A percentile compares a stretch with the other conserved stretches of the same genome.
Evolutionary conservation across 192 early-diverging fungal genomes (phyloP).

Genomic region (Chytriomyces sp.): DNA sequence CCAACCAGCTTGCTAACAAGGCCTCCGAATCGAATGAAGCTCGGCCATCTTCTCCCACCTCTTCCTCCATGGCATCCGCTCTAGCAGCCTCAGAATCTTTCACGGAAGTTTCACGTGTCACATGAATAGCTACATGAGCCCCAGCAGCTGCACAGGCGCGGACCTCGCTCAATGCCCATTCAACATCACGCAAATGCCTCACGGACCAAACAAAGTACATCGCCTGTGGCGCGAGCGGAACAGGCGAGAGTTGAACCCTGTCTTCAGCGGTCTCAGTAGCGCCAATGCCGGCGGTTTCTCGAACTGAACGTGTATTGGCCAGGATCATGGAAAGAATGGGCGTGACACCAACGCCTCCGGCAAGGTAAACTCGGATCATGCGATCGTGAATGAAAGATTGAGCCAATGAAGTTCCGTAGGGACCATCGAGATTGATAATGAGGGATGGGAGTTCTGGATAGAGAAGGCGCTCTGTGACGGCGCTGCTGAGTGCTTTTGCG

Average conservation of each 20-base stretch:
- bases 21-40: not conserved
- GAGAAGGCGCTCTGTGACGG: conserved; percentile 9
- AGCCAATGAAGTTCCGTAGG: not conserved
- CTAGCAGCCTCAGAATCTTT: not conserved
- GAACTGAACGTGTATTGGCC: not conserved
- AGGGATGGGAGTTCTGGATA: not conserved
- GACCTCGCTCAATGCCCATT: conserved; percentile 20
- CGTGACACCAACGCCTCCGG: conserved; percentile 18
- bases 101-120: not conserved
- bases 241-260: not conserved
- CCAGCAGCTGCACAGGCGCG: not conserved
- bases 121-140: not conserved
- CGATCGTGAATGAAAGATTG: not conserved
- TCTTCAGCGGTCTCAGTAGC: not conserved
- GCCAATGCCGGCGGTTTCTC: not conserved
- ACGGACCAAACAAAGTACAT: conserved; percentile 10
- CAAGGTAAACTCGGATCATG: not conserved
- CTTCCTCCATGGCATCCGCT: not conserved
- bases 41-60: not conserved
- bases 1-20: not conserved
- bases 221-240: not conserved
- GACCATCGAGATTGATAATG: conserved; percentile 7
- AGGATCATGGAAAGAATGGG: conserved; percentile 3
- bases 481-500: not conserved
- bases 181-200: conserved; percentile 8